Percentiles rank a stretch among this genome's conserved stretches.
phyloP scores from a whole-genome alignment of 768 basidiomycete genomes.

The Fomitopsis serialis region DNA sequence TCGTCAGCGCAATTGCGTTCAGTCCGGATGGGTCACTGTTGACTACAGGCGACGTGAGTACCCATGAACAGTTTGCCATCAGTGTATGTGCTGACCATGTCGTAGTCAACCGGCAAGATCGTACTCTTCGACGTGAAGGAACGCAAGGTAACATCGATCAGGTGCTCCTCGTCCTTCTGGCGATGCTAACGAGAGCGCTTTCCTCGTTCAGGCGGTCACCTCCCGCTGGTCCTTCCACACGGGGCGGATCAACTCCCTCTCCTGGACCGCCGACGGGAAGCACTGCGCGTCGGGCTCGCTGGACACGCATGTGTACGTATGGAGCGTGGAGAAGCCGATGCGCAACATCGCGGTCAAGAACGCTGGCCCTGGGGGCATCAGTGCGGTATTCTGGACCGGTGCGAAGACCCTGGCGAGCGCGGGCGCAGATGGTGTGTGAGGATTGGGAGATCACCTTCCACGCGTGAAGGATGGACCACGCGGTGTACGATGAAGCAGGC shows the following conservation, averaged over 20 bases:
- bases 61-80: background rate
- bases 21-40: slow-evolving; percentile 72
- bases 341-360: slow-evolving; percentile 82
- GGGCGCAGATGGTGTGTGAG: slow-evolving; percentile 83
- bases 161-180: background rate
- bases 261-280: slow-evolving; percentile 68
- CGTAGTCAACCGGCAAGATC: slow-evolving; percentile 76
- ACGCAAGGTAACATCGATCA: slow-evolving; percentile 46
- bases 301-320: slow-evolving; percentile 91
- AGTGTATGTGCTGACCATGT: background rate
- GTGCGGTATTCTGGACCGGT: slow-evolving; percentile 74
- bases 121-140: slow-evolving; percentile 68
- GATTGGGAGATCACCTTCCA: slow-evolving; percentile 56
- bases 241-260: slow-evolving; percentile 72
- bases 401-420: slow-evolving; percentile 55
- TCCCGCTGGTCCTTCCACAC: slow-evolving; percentile 85
- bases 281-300: slow-evolving; percentile 85
- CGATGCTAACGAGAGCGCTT: background rate
- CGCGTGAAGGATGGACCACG: slow-evolving; percentile 7
- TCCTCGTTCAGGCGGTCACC: slow-evolving; percentile 47
- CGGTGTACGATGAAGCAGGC: background rate
- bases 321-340: slow-evolving; percentile 66
- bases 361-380: slow-evolving; percentile 81
- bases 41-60: slow-evolving; percentile 81
- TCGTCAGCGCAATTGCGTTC: slow-evolving; percentile 72